Evolutionary conservation across 2,329 filamentous ascomycete species (phyloP), one percentile per base, ranked within the genome.

Genomic region (Ophiobolus disseminans): DNA sequence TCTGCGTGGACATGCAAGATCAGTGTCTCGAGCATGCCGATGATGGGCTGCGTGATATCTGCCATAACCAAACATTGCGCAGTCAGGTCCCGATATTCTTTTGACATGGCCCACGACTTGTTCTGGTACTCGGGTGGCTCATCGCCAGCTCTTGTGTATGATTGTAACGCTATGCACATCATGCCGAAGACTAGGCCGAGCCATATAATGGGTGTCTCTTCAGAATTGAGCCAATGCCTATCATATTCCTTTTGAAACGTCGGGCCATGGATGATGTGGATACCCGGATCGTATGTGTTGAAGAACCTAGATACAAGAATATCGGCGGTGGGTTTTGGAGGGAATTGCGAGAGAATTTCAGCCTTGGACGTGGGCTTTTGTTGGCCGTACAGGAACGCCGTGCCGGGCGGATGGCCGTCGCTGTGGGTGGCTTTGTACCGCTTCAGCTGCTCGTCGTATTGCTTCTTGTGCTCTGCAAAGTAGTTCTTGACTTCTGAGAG

Each of bases 401-500:
- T 89, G 1, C 88, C 89, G 13, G 77, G 71, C 48, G 86, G 84
- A 48, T 80, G 75, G 26, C 79, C 77, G 26, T 75, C 72, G 37
- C 76, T 73, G 62, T 88, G 90, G 30, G 84, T 84, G 35, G 84
- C 84, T 68, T 87, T 83, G 41, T 96, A 86, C 62, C 86, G 88
- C 62, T 89, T 86, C 60, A 90, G 86, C 31, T 92, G 91, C 49
- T 86, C 86, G 68, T 95, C 90, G 50, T 93, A 81, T 58, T 97
- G 91, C 67, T 94, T 92, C 72, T 94, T 95, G 74, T 97, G 91
- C 26, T 82, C 85, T 14, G 77, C 76, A 65, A 96, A 97, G 75
- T 94, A 97, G 60, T 88, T 92, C 69, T 93, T 96, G 20, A 99
- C 93, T 76, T 99, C 94, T 8, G 90, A 81, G 56, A 99, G 94